Conservation (phyloP, 192 early-diverging fungal species). For the Thamnidium elegans region DNA sequence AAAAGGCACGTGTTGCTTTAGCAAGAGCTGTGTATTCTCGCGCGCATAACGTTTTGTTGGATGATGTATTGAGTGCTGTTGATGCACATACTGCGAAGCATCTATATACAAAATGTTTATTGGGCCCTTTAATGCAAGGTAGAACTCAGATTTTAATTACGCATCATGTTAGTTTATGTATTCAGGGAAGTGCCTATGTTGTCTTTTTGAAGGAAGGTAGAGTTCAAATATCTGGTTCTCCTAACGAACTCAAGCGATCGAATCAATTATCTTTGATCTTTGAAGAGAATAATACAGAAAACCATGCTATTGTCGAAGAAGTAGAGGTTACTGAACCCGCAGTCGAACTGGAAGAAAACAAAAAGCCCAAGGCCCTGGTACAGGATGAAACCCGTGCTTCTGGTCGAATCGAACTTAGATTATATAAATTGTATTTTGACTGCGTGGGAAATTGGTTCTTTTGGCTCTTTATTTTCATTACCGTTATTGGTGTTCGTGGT, state of each 20-base stretch:
- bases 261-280: constrained; percentile 29
- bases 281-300: constrained; percentile 22
- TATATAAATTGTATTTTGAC: too few species aligned
- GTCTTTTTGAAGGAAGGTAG: constrained; percentile 47
- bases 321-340: not conserved
- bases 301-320: constrained; percentile 10
- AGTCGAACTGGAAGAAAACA: constrained; percentile 4
- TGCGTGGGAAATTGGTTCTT: too few species aligned
- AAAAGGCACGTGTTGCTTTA: constrained; percentile 83
- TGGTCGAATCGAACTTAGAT: not conserved
- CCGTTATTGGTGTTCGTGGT: too few species aligned
- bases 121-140: constrained; percentile 65
- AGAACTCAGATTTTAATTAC: constrained; percentile 88
- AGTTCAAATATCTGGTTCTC: constrained; percentile 31
- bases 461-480: too few species aligned
- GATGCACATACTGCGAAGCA: constrained; percentile 81
- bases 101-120: constrained; percentile 73
- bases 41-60: constrained; percentile 66
- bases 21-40: constrained; percentile 84
- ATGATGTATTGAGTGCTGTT: constrained; percentile 89
- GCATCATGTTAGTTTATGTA: constrained; percentile 68
- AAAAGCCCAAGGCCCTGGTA: constrained; percentile 37
- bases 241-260: constrained; percentile 18
- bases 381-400: constrained; percentile 37
- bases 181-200: constrained; percentile 53